Conservation (phyloP, 2,329 filamentous ascomycete genomes). For the Sphaerulina vaccinii region DNA sequence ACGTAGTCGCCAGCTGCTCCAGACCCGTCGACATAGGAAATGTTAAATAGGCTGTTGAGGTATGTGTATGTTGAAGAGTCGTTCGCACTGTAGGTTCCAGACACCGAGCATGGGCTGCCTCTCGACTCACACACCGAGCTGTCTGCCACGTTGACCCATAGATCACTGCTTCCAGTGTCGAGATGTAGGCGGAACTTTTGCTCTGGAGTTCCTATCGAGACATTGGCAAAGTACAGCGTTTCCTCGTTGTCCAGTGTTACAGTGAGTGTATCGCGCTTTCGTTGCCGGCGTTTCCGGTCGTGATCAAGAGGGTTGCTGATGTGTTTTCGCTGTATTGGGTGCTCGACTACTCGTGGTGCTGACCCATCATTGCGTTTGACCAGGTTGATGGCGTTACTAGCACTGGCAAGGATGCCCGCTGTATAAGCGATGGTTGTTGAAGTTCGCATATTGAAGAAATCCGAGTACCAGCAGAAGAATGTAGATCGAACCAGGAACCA, state of each 20-base stretch:
- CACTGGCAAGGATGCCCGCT: constrained; percentile 26
- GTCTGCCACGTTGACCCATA: constrained; percentile 64
- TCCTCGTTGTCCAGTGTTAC: constrained; percentile 57
- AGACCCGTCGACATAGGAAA: constrained; percentile 81
- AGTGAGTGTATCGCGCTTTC: constrained; percentile 43
- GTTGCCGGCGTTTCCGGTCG: constrained; percentile 45
- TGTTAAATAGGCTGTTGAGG: constrained; percentile 76
- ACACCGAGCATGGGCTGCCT: constrained; percentile 54
- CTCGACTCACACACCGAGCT: constrained; percentile 58
- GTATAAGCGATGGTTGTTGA: constrained; percentile 30
- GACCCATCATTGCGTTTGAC: constrained; percentile 29
- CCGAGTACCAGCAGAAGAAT: neutral
- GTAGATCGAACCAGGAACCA: neutral
- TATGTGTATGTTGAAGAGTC: constrained; percentile 73
- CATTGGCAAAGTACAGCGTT: constrained; percentile 60
- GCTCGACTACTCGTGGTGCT: constrained; percentile 48
- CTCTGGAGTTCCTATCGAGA: constrained; percentile 57
- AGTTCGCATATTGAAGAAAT: constrained; percentile 7
- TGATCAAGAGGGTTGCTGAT: constrained; percentile 47
- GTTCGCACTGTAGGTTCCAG: constrained; percentile 69
- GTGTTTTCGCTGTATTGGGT: constrained; percentile 52
- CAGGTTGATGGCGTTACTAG: constrained; percentile 31
- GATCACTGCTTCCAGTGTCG: constrained; percentile 63
- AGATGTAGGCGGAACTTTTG: constrained; percentile 58
- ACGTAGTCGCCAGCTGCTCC: constrained; percentile 77